Evolutionary conservation across 2,329 filamentous ascomycete genomes (phyloP), one percentile per base, ranked within the genome.

Genomic region (Colletotrichum sublineola): DNA sequence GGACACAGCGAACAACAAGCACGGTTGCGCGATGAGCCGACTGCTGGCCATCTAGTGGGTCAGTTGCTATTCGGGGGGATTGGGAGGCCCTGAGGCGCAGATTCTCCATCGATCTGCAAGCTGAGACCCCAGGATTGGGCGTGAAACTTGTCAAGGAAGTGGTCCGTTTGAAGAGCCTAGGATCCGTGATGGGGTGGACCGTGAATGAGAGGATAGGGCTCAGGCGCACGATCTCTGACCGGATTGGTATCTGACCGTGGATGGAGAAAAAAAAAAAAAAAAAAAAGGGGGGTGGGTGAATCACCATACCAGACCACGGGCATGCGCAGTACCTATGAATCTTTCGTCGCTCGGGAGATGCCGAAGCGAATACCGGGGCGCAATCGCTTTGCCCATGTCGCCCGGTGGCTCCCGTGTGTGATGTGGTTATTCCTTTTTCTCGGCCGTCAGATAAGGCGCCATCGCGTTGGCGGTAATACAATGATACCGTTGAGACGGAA

Each of bases 81-180:
- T 72, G 64, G 64, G 56, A 73, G 68, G 72, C 69, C 71, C 64
- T 73, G 78, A 77, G 78, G 78, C 77, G 76, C 77, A 80, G 78
- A 29, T 33, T 75, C 53, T 68, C 75, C 75, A 76, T 79, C 78
- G 82, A 84, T 84, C 81, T 79, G 68, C 83, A 78, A 78, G 76
- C 80, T 84, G 82, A 84, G 80, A 84, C 83, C 80, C 80, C 73
- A 75, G 76, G 74, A 79, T 78, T 76, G 77, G 77, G 79, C 79
- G 79, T 83, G 82, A 84, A 83, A 85, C 82, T 76, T 75, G 75
- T 77, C 75, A 74, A 75, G 75, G 75, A 71, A 73, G 76, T 76
- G 75, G 74, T 74, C 76, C 70, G 71, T 73, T 73, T 73, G 71
- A 73, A 64, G 50, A 57, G 46, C 63, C 67, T 58, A 62, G 71